Conservation (phyloP, 2,329 filamentous ascomycete genomes). For the Corinectria fuckeliana region DNA sequence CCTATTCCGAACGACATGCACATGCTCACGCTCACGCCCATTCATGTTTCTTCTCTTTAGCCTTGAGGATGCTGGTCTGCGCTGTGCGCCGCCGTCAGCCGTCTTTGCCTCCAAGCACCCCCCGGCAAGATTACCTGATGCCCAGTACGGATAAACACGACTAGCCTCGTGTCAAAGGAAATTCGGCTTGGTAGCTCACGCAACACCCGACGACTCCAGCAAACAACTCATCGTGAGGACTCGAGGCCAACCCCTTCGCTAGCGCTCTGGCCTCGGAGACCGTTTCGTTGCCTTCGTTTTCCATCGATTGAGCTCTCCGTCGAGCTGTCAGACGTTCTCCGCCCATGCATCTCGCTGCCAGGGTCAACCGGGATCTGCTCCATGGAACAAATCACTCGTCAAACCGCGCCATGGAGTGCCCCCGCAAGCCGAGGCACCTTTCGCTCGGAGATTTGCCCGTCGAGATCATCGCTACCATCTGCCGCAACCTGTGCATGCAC, state of each 20-base stretch:
- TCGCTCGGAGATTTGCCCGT: slow-evolving; percentile 33
- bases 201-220: slow-evolving; percentile 4
- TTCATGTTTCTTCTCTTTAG: background rate
- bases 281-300: background rate
- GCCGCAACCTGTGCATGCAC: slow-evolving; percentile 35
- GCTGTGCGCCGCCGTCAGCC: background rate
- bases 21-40: background rate
- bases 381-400: slow-evolving; percentile 21
- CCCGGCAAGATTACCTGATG: slow-evolving; percentile 10
- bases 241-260: slow-evolving; percentile 8
- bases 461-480: slow-evolving; percentile 38
- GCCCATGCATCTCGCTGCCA: slow-evolving; percentile 33
- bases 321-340: slow-evolving; percentile 2
- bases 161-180: slow-evolving; percentile 5
- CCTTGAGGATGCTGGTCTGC: slow-evolving; percentile 5
- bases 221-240: slow-evolving; percentile 5
- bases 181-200: slow-evolving; percentile 5
- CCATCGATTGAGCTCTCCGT: background rate
- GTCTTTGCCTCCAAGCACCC: background rate
- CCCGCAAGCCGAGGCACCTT: slow-evolving; percentile 16
- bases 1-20: background rate
- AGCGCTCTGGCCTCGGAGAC: slow-evolving; percentile 12
- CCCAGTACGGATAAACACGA: slow-evolving; percentile 13
- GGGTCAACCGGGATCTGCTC: slow-evolving; percentile 32
- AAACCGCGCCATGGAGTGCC: slow-evolving; percentile 5